Base-by-base conservation (phyloP, 2,329 filamentous ascomycete genomes). In the Herpotrichia juniperi region DNA sequence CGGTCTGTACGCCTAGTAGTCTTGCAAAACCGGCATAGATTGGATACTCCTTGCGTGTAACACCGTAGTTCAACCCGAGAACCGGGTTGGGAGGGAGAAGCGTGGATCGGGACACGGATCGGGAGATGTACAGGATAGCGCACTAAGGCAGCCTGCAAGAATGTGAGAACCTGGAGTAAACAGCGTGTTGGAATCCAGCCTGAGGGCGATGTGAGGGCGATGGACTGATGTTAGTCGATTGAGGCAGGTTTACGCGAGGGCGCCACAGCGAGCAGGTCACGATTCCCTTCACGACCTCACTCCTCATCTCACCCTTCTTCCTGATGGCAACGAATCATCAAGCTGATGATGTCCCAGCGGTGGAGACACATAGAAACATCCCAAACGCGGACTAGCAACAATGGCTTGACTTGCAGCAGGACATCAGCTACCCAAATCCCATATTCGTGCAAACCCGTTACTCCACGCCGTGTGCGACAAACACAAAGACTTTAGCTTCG, bases 391-490 rank as follows among this genome's bases (percentile, higher is more conserved):
- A 50, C 54, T 56, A 54, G 61, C 53, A 60, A 63, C 56, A 31
- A 54, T 61, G 57, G 62, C 58, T 54, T 50, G 40, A 53, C 60
- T 69, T 62, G 61, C 63, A 63, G 61, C 50, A 58, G 49, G 43
- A 34, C 37, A 14, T 37, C 8, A 47, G 50, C 39, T 14, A 53
- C 55, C 64, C 57, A 17, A 31, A 55, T 30, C 34, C 60, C 57
- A 42, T 37, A 53, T 63, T 37, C 47, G 56, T 55, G 48, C 58
- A 42, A 42, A 22, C 35, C 54, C 53, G 51, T 54, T 52, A 54
- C 51, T 47, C 57, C 51, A 59, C 58, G 51, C 61, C 37, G 28
- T 53, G 64, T 65, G 57, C 57, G 42, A 67, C 64, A 42, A 28
- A 21, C 28, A 32, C 48, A 46, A 48, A 30, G 35, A 40, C 11